These are phyloP conservation scores for Wickerhamomyces alni DNA, from an alignment of 805 yeast species.

Conservation along the genomic window DNA sequence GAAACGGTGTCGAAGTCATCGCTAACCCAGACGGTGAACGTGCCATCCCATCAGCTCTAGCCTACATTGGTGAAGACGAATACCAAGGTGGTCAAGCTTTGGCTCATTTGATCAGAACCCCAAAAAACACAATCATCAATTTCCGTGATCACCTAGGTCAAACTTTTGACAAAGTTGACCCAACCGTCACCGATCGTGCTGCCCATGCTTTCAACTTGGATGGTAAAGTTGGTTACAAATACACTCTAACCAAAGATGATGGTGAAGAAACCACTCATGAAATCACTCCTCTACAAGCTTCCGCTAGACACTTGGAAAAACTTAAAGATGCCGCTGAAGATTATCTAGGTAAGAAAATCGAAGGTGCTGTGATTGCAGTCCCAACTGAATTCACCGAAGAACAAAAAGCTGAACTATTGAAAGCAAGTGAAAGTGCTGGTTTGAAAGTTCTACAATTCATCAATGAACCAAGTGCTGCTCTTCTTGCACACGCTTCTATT, in stretches of 20 bases:
- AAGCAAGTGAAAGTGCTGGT: conserved; percentile 65
- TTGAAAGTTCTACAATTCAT: conserved; percentile 79
- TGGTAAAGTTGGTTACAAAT: conserved; percentile 66
- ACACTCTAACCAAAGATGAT: conserved; percentile 26
- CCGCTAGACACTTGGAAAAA: conserved; percentile 77
- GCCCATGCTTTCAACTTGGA: conserved; percentile 61
- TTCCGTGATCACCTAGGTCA: conserved; percentile 92
- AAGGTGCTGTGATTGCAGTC: conserved; percentile 81
- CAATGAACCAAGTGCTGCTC: conserved; percentile 88
- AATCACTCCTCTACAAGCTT: conserved; percentile 69
- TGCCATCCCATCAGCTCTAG: conserved; percentile 85
- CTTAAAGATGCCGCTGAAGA: conserved; percentile 88
- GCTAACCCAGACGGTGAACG: conserved; percentile 99
- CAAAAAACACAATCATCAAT: conserved; percentile 77
- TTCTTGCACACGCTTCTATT: conserved; percentile 65
- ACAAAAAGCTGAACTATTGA: conserved; percentile 60
- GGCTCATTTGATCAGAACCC: conserved; percentile 87
- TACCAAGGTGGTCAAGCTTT: conserved; percentile 96
- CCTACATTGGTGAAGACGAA: conserved; percentile 92
- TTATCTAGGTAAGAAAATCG: conserved; percentile 75
- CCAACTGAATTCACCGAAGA: conserved; percentile 81
- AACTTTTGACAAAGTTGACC: conserved; percentile 63
- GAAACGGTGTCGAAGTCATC: conserved; percentile 84
- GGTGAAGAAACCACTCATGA: conserved; percentile 45
- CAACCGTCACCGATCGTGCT: conserved; percentile 53